Conservation (phyloP, 495 filamentous ascomycete genomes). For the Xylaria sp. region DNA sequence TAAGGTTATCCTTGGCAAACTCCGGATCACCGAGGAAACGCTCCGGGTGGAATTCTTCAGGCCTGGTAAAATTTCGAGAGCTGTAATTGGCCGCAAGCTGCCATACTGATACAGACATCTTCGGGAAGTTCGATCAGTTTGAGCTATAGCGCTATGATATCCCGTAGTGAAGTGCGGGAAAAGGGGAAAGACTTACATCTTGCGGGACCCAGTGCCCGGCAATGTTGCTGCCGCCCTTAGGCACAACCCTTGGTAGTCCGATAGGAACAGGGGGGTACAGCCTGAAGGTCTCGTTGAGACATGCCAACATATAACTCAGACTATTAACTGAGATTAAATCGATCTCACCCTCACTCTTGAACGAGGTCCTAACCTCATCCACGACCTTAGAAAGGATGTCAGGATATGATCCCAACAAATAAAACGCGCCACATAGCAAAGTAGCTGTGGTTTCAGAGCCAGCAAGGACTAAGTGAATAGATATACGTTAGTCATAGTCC, state of each 20-base stretch:
- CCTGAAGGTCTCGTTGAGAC: conserved; percentile 62
- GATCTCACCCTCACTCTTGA: conserved; percentile 57
- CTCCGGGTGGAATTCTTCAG: conserved; percentile 57
- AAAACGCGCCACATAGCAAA: background rate
- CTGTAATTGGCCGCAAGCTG: conserved; percentile 31
- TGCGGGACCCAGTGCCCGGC: conserved; percentile 49
- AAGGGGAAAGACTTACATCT: conserved; percentile 38
- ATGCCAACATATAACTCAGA: conserved; percentile 61
- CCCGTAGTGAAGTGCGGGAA: background rate
- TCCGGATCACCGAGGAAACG: conserved; percentile 50
- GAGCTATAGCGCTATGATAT: background rate
- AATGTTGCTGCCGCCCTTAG: conserved; percentile 54
- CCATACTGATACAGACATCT: background rate
- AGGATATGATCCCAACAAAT: conserved; percentile 53
- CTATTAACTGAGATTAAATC: conserved; percentile 46
- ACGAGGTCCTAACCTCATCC: conserved; percentile 56
- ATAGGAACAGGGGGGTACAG: conserved; percentile 59
- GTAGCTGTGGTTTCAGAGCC: background rate
- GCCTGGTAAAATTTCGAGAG: conserved; percentile 46
- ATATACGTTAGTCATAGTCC: too few species aligned
- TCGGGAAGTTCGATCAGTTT: background rate
- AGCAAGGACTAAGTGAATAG: too few species aligned
- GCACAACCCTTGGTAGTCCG: conserved; percentile 50
- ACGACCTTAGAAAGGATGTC: conserved; percentile 47
- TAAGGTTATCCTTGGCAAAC: conserved; percentile 47